Evolutionary conservation across 352 stramenopile genomes (phyloP).

Genomic region (Blastocystis sp.): DNA sequence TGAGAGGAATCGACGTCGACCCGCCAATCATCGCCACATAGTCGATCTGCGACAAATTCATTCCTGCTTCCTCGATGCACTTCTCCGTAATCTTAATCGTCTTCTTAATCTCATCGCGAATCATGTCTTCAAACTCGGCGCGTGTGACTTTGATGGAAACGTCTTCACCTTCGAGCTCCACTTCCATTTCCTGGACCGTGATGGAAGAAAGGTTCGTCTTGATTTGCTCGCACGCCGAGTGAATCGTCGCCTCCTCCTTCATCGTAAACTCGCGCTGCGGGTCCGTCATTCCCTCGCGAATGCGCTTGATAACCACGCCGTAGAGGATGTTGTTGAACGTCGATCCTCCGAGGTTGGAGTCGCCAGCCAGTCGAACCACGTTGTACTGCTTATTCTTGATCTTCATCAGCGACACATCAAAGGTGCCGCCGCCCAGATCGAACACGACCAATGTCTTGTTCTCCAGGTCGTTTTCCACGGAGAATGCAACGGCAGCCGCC

Average conservation of each 20-base stretch:
- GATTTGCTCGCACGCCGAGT: neutral
- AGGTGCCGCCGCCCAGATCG: slow-evolving; percentile 70
- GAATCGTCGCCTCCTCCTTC: slow-evolving; percentile 63
- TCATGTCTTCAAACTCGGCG: neutral
- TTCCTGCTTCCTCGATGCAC: neutral
- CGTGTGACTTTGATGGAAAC: neutral
- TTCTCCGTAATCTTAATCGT: neutral
- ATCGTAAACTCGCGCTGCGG: slow-evolving; percentile 75
- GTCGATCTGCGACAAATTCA: neutral
- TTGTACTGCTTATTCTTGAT: slow-evolving; percentile 55
- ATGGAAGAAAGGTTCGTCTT: neutral
- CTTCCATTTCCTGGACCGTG: neutral
- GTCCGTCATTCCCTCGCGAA: slow-evolving; percentile 64
- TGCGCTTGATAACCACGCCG: slow-evolving; percentile 71
- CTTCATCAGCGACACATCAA: slow-evolving; percentile 64
- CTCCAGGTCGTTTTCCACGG: neutral
- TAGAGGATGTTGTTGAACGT: slow-evolving; percentile 65
- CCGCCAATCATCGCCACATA: neutral
- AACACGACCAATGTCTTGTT: slow-evolving; percentile 60
- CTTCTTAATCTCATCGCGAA: neutral
- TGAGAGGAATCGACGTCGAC: neutral
- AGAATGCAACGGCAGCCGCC: neutral
- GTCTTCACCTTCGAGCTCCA: neutral
- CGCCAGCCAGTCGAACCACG: slow-evolving; percentile 69
- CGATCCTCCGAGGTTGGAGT: slow-evolving; percentile 77